A percentile compares a stretch with the other conserved stretches of the same genome.
Conservation (phyloP, 176 grass and related monocot species). For the Eremochloa ophiuroides region DNA sequence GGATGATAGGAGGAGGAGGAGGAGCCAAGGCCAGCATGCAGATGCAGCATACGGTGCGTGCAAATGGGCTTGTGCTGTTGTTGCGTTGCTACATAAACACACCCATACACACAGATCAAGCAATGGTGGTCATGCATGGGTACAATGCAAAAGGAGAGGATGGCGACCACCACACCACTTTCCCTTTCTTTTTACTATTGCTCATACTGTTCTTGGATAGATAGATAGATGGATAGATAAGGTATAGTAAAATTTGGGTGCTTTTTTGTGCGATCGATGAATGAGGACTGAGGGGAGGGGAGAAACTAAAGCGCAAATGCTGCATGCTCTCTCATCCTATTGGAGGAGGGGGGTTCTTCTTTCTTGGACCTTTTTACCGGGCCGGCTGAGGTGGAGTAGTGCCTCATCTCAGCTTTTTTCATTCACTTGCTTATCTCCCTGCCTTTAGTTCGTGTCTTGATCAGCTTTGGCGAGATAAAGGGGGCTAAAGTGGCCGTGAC, state of each 20-base stretch:
- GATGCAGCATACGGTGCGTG: not conserved
- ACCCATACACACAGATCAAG: too few species aligned
- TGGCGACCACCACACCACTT: too few species aligned
- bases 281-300: not conserved
- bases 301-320: too few species aligned
- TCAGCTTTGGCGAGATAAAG: slow-evolving; percentile 19
- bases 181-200: too few species aligned
- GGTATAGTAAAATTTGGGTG: not conserved
- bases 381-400: not conserved
- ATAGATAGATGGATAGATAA: not conserved
- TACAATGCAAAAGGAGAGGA: too few species aligned
- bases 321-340: not conserved
- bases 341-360: not conserved
- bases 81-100: not conserved
- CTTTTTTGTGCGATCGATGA: slow-evolving; percentile 23
- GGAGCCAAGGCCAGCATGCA: not conserved
- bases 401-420: not conserved
- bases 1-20: too few species aligned
- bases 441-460: slow-evolving; percentile 4
- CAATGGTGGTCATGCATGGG: too few species aligned
- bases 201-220: too few species aligned
- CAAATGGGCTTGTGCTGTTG: not conserved
- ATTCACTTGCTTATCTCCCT: slow-evolving; percentile 25
- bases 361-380: slow-evolving; percentile 11
- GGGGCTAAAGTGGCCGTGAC: slow-evolving; percentile 18